Conservation (phyloP, 306 rosid genomes). For the Begonia masoniana region DNA sequence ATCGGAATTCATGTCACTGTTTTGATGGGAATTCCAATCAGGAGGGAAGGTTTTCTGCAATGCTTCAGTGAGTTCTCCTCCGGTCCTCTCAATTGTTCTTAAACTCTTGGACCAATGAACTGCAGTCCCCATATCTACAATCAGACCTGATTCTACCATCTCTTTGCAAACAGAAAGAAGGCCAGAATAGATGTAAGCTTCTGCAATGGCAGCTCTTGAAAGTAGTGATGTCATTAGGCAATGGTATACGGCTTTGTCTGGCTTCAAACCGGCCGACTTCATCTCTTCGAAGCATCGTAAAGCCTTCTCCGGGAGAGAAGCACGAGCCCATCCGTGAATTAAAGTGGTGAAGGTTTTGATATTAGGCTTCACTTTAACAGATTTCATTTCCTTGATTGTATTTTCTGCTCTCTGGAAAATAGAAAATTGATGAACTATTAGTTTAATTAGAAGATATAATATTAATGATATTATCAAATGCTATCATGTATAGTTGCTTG, state of each 20-base stretch:
- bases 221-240: slow-evolving; percentile 90
- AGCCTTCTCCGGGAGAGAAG: slow-evolving; percentile 90
- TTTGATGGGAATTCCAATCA: slow-evolving; percentile 59
- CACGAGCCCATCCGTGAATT: slow-evolving; percentile 94
- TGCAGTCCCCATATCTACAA: slow-evolving; percentile 96
- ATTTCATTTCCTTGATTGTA: slow-evolving; percentile 61
- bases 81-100: slow-evolving; percentile 66
- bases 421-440: not conserved
- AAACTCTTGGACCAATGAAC: slow-evolving; percentile 89
- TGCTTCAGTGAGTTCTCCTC: slow-evolving; percentile 83
- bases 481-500: too few species aligned
- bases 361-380: slow-evolving; percentile 71
- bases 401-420: slow-evolving; percentile 59
- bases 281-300: slow-evolving; percentile 67
- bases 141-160: slow-evolving; percentile 65
- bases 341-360: slow-evolving; percentile 78
- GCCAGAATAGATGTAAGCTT: slow-evolving; percentile 52
- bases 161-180: slow-evolving; percentile 56
- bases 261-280: slow-evolving; percentile 71
- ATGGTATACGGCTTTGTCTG: slow-evolving; percentile 91
- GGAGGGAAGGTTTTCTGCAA: slow-evolving; percentile 92
- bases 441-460: not conserved
- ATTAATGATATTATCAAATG: too few species aligned
- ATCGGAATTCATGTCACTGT: slow-evolving; percentile 18
- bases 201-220: slow-evolving; percentile 78